A percentile compares a stretch with the other conserved stretches of the same genome.
Evolutionary conservation across 2,329 filamentous ascomycete genomes (phyloP).

Genomic region (Sporothrix dimorphospora): DNA sequence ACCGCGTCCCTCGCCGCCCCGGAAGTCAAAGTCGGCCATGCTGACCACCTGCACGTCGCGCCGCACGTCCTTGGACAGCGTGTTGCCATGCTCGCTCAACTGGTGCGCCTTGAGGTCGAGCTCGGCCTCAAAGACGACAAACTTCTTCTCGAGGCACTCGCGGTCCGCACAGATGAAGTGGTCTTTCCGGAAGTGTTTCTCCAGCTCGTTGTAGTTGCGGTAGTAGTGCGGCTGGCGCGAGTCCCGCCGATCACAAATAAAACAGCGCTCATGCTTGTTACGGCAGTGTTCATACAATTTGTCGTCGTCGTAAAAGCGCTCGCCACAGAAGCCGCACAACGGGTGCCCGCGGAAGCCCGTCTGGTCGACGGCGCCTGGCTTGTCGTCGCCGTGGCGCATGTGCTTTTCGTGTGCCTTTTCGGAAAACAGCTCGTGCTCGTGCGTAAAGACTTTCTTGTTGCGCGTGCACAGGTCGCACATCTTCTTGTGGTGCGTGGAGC

Average conservation of each 20-base stretch:
- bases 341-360: slow-evolving; percentile 96
- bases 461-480: slow-evolving; percentile 90
- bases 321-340: slow-evolving; percentile 87
- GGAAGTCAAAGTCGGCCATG: slow-evolving; percentile 81
- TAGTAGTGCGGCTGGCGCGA: slow-evolving; percentile 85
- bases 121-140: slow-evolving; percentile 93
- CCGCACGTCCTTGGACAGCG: slow-evolving; percentile 79
- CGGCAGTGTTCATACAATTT: slow-evolving; percentile 93
- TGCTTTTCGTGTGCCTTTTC: slow-evolving; percentile 80
- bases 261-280: slow-evolving; percentile 91
- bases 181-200: slow-evolving; percentile 82
- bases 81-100: slow-evolving; percentile 77
- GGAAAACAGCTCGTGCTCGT: slow-evolving; percentile 93
- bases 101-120: slow-evolving; percentile 95
- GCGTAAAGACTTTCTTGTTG: slow-evolving; percentile 97
- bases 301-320: slow-evolving; percentile 93
- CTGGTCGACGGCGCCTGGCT: slow-evolving; percentile 85
- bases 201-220: slow-evolving; percentile 81
- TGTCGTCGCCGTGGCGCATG: slow-evolving; percentile 88
- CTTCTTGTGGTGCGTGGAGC: slow-evolving; percentile 77
- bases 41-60: slow-evolving; percentile 85
- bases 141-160: slow-evolving; percentile 95
- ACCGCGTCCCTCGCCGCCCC: slow-evolving; percentile 55
- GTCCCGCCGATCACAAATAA: slow-evolving; percentile 80
- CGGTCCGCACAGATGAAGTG: slow-evolving; percentile 84